Conservation (phyloP, 805 yeast species). For the Peterozyma toletana region DNA sequence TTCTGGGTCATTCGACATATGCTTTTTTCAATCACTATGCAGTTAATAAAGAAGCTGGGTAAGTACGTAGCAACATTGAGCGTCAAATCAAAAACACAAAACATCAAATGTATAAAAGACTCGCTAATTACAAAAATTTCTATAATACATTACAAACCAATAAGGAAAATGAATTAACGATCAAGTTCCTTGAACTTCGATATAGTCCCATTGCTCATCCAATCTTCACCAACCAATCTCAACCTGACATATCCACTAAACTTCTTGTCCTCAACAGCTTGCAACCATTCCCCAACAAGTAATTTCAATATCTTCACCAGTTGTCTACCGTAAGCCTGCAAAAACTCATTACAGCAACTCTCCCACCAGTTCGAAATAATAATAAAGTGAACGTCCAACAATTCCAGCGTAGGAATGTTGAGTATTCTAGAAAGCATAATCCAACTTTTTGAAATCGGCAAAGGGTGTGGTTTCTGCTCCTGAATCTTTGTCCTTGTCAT, state of each 20-base stretch:
- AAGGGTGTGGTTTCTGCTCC: constrained; percentile 33
- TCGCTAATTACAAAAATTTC: no score
- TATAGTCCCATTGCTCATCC: constrained; percentile 41
- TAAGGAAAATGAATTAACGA: constrained; percentile 5
- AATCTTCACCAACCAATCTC: constrained; percentile 73
- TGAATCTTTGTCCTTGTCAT: constrained; percentile 46
- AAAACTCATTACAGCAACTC: constrained; percentile 53
- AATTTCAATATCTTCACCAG: constrained; percentile 51
- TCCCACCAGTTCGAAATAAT: constrained; percentile 91
- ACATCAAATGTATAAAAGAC: no score
- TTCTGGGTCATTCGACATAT: no score
- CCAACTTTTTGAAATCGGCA: constrained; percentile 61
- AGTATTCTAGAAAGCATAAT: constrained; percentile 60
- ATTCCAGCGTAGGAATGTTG: constrained; percentile 41
- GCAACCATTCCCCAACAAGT: constrained; percentile 45
- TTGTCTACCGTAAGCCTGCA: constrained; percentile 58
- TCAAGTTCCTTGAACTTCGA: constrained; percentile 40
- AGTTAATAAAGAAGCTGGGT: no score
- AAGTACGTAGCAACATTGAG: no score
- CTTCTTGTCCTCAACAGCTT: constrained; percentile 38
- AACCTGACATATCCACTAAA: constrained; percentile 78
- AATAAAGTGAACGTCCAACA: constrained; percentile 65
- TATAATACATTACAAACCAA: no score
- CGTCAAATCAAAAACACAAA: no score
- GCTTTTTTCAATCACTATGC: no score